Evolutionary conservation across 2,329 filamentous ascomycete species (phyloP).

Genomic region (Diaporthe batatas): DNA sequence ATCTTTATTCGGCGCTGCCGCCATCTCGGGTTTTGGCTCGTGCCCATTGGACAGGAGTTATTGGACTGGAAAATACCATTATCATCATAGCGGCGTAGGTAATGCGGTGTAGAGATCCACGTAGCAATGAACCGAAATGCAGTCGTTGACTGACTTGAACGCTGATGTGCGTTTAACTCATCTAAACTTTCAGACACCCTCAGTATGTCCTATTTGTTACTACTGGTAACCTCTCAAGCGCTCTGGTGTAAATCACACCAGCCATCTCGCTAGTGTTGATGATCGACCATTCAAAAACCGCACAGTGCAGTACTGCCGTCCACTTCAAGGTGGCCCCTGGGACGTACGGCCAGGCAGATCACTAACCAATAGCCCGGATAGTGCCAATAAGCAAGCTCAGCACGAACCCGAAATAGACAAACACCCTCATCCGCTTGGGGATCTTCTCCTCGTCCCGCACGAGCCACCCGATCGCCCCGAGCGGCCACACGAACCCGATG

Average conservation of each 20-base stretch:
- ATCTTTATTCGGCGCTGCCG: not conserved
- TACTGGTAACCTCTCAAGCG: not conserved
- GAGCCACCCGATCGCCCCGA: slow-evolving; percentile 88
- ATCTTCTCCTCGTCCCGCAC: slow-evolving; percentile 90
- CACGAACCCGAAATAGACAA: slow-evolving; percentile 86
- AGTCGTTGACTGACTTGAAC: not conserved
- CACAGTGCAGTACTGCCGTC: not conserved
- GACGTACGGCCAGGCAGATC: slow-evolving; percentile 42
- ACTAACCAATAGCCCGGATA: slow-evolving; percentile 60
- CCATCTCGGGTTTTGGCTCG: not conserved
- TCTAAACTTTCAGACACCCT: not conserved
- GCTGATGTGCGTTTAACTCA: slow-evolving; percentile 3
- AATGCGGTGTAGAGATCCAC: slow-evolving; percentile 11
- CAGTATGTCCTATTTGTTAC: not conserved
- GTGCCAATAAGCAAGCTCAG: slow-evolving; percentile 84
- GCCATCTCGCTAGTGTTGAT: not conserved
- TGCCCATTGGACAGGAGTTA: slow-evolving; percentile 24
- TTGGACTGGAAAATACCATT: slow-evolving; percentile 37
- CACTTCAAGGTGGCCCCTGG: not conserved
- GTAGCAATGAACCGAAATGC: slow-evolving; percentile 11
- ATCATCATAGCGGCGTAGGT: slow-evolving; percentile 34
- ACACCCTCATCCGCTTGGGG: slow-evolving; percentile 85
- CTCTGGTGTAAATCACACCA: not conserved
- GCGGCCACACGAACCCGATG: slow-evolving; percentile 94
- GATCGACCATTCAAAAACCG: not conserved